phyloP scores from a whole-genome alignment of 2,329 filamentous ascomycete genomes.

The Colletotrichum karsti region DNA sequence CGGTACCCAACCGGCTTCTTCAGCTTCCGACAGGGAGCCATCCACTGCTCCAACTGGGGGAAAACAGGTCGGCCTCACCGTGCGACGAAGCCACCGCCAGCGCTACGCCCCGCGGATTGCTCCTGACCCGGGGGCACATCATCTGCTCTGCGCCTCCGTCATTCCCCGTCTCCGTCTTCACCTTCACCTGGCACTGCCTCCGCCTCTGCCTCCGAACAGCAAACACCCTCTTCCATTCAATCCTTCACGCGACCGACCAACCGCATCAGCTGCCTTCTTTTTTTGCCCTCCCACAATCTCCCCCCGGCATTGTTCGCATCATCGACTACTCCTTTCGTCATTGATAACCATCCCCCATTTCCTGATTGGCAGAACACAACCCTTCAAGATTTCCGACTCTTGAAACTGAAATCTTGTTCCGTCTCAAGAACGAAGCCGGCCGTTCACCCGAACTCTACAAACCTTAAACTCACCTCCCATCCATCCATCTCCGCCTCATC shows the following conservation, averaged over 20 bases:
- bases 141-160: neutral
- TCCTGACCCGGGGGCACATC: neutral
- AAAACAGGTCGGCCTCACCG: slow-evolving; percentile 6
- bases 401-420: slow-evolving; percentile 1
- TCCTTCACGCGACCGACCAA: neutral
- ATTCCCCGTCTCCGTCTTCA: slow-evolving; percentile 3
- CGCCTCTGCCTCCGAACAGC: slow-evolving; percentile 8
- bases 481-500: neutral
- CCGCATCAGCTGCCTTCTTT: neutral
- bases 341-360: neutral
- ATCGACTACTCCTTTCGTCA: neutral
- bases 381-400: neutral
- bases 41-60: neutral
- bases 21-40: slow-evolving; percentile 5
- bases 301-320: neutral
- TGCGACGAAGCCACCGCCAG: slow-evolving; percentile 9
- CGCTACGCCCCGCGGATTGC: slow-evolving; percentile 11
- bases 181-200: neutral
- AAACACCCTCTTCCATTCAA: neutral
- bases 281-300: neutral
- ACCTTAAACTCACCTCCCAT: slow-evolving; percentile 15
- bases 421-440: neutral
- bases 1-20: neutral
- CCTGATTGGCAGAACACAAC: neutral
- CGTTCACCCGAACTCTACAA: slow-evolving; percentile 4